Base-by-base conservation (phyloP, 257 asterid species). In the Misopates orontium region DNA sequence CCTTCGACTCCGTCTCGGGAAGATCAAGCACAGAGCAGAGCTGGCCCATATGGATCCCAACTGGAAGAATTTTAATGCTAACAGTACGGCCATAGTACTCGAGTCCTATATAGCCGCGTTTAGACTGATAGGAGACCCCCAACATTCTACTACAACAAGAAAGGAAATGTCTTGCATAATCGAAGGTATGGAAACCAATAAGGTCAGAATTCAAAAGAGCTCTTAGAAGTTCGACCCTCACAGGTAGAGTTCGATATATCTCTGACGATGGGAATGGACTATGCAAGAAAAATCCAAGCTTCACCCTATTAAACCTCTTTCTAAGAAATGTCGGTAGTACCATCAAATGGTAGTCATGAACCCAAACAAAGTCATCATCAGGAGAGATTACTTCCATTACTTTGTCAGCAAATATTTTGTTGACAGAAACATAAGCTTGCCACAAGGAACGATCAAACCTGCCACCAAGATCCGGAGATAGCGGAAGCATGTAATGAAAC, bases 401-500 rank as follows among this genome's bases (percentile, higher is more conserved):
- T 76, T 89, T 89, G 70, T 89, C 96, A 0, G 96, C 96, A 22
- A 89, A 89, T 61, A 89, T 89, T 68, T 87, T 89, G 84, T 87
- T 89, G 13, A 87, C 96, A 0, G 96, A 89, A 25, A 89, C 88
- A 55, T 89, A 89, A 62, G 95, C 97, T 77, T 87, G 97, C 97
- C 97, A 89, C 17, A 85, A 62, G 17, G 82, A 66, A 2, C 97
- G 94, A 63, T 90, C 97, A 40, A 90, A 90, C 74, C 97, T 77
- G 44, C 97, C 97, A 55, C 95, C 95, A 36, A 87, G 97, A 66
- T 90, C 95, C 0, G 95, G 97, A 11, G 97, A 90, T 18, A 90
- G 75, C 49, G 97, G 97, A 45, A 90, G 97, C 97, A 90, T 90
- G 71, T 90, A 90, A 73, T 90, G 97, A 79, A 90, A 90, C 68